Evolutionary conservation across 345 rosid genomes (phyloP), one percentile per base, ranked within the genome.

Genomic region (Corymbia maculata): DNA sequence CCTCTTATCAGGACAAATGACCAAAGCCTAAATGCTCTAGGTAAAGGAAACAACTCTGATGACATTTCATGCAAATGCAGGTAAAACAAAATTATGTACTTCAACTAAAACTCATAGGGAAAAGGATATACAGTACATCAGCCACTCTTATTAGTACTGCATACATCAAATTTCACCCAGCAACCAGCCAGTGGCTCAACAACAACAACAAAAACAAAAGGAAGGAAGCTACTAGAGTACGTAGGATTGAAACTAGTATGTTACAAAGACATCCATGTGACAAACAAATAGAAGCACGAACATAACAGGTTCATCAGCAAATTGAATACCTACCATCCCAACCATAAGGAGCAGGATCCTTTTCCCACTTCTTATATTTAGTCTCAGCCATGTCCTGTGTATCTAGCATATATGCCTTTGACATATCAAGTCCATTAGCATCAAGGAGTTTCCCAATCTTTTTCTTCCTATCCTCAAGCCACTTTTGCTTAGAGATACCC

Each of bases 341-440:
- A 89, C 99, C 98, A 90, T 89, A 91, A 51, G 99, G 99, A 51
- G 99, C 98, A 32, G 98, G 97, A 88, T 95, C 99, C 89, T 97
- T 97, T 79, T 95, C 99, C 99, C 99, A 96, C 85, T 98, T 98
- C 93, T 98, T 96, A 90, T 97, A 98, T 89, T 97, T 98, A 51
- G 94, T 79, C 94, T 97, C 98, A 0, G 99, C 99, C 50, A 95
- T 94, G 92, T 95, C 98, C 88, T 96, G 98, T 19, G 99, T 98
- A 89, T 98, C 99, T 55, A 98, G 92, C 98, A 96, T 97, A 88
- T 92, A 96, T 57, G 98, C 96, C 55, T 94, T 92, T 57, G 91
- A 89, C 97, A 98, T 93, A 80, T 98, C 99, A 94, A 98, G 93
- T 85, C 97, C 99, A 90, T 96, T 98, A 85, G 99, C 97, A 92